Conservation (phyloP, 2,329 filamentous ascomycete species). For the Ophiostoma pallidulum region DNA sequence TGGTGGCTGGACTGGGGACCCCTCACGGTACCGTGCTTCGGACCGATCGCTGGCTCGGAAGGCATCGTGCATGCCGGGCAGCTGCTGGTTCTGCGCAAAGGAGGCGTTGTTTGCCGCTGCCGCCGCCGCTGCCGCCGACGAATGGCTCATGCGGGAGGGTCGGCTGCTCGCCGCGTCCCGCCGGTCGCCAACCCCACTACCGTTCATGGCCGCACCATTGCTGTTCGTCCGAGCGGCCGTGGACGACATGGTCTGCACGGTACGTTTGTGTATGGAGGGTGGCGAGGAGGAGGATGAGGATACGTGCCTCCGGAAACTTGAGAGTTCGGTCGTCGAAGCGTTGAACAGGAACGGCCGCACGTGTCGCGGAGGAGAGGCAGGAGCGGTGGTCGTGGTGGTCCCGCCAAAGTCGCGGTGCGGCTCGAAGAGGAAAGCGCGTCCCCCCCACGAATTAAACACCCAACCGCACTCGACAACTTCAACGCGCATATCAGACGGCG, state of each 20-base stretch:
- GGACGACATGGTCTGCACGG: conserved; percentile 36
- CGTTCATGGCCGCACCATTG: conserved; percentile 29
- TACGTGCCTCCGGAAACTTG: too few relatives aligned
- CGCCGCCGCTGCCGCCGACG: neutral
- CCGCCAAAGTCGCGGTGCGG: conserved; percentile 6
- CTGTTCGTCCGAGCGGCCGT: conserved; percentile 31
- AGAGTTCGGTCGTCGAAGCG: too few relatives aligned
- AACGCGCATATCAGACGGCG: neutral
- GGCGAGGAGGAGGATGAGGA: too few relatives aligned
- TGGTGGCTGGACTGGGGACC: conserved; percentile 26
- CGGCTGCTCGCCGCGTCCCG: conserved; percentile 5
- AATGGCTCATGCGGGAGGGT: conserved; percentile 27
- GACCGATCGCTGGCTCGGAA: conserved; percentile 17
- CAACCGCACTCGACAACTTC: too few relatives aligned
- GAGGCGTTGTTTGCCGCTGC: conserved; percentile 1
- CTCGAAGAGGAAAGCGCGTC: conserved; percentile 15
- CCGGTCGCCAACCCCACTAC: conserved; percentile 22
- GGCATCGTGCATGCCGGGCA: conserved; percentile 9
- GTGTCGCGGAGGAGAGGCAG: neutral
- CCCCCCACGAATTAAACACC: conserved; percentile 1
- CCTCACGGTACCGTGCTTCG: conserved; percentile 28
- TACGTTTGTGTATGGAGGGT: too few relatives aligned
- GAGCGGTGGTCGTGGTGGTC: too few relatives aligned
- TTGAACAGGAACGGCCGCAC: too few relatives aligned
- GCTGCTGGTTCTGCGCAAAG: conserved; percentile 9